Evolutionary conservation across 2,329 filamentous ascomycete genomes (phyloP).

Genomic region (Trichoderma sp.): DNA sequence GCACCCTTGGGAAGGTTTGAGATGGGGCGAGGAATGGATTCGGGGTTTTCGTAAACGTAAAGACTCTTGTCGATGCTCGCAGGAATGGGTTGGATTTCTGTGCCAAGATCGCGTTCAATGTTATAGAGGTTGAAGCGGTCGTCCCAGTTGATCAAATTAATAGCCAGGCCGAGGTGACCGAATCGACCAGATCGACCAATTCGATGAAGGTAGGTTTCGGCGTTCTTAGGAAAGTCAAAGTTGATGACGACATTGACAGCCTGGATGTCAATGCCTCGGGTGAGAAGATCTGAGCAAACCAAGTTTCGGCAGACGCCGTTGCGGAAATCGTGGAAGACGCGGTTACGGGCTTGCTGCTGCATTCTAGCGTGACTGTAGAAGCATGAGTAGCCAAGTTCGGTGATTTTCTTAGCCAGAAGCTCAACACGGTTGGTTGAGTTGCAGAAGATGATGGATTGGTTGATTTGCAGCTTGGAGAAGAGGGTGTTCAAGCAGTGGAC

Average conservation of each 20-base stretch:
- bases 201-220: slow-evolving; percentile 96
- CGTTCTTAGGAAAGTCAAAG: slow-evolving; percentile 99
- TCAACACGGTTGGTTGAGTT: slow-evolving; percentile 99
- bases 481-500: slow-evolving; percentile 98
- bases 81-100: slow-evolving; percentile 96
- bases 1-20: slow-evolving; percentile 44
- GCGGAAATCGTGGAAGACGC: slow-evolving; percentile 98
- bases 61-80: slow-evolving; percentile 93
- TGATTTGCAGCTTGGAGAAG: slow-evolving; percentile 98
- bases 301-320: slow-evolving; percentile 97
- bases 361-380: slow-evolving; percentile 99
- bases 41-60: slow-evolving; percentile 96
- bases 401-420: slow-evolving; percentile 97
- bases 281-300: slow-evolving; percentile 95
- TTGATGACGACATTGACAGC: slow-evolving; percentile 99
- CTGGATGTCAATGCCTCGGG: slow-evolving; percentile 98
- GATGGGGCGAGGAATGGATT: slow-evolving; percentile 84
- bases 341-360: slow-evolving; percentile 94
- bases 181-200: slow-evolving; percentile 97
- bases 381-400: slow-evolving; percentile 96
- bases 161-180: slow-evolving; percentile 93
- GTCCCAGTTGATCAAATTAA: slow-evolving; percentile 99
- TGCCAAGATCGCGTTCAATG: slow-evolving; percentile 95
- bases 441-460: slow-evolving; percentile 99
- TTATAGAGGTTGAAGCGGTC: slow-evolving; percentile 98